Percentiles rank a stretch among this genome's conserved stretches.
Conservation (phyloP, 2,329 filamentous ascomycete genomes). For the Pseudonectria foliicola region DNA sequence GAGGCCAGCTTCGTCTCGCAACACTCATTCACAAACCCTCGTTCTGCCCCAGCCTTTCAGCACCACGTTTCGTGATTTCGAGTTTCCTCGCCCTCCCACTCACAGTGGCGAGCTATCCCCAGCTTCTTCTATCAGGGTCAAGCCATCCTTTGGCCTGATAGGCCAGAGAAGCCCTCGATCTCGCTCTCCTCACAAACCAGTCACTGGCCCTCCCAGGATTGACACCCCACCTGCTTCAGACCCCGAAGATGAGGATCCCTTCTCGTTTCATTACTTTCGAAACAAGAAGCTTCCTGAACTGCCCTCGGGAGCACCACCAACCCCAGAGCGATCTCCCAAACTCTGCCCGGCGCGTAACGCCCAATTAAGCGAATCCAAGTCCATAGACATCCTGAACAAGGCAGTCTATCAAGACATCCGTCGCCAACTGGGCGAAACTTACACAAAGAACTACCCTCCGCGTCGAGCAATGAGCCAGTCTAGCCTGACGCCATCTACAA, state of each 20-base stretch:
- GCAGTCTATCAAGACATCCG: constrained; percentile 20
- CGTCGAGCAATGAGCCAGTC: constrained; percentile 23
- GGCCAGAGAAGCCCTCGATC: constrained; percentile 20
- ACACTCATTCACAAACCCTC: constrained; percentile 1
- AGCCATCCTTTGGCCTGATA: constrained; percentile 15
- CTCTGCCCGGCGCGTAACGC: constrained; percentile 23
- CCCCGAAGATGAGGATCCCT: constrained; percentile 22
- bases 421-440: constrained; percentile 18
- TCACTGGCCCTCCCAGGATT: constrained; percentile 14
- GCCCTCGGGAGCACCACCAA: constrained; percentile 20
- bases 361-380: constrained; percentile 20
- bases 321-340: constrained; percentile 29
- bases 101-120: constrained; percentile 20
- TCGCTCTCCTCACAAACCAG: constrained; percentile 17
- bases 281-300: constrained; percentile 24
- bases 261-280: constrained; percentile 11
- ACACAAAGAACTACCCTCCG: constrained; percentile 17
- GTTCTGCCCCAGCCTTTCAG: constrained; percentile 16
- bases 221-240: constrained; percentile 30
- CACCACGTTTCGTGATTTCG: constrained; percentile 28
- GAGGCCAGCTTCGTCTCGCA: constrained; percentile 20
- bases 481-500: constrained; percentile 23
- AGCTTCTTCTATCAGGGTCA: constrained; percentile 13
- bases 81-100: constrained; percentile 30
- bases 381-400: constrained; percentile 22